Percentiles rank a stretch among this genome's conserved stretches.
These are phyloP conservation scores for Teratosphaeria destructans DNA, from an alignment of 2,329 filamentous ascomycete species.

Conservation along the genomic window DNA sequence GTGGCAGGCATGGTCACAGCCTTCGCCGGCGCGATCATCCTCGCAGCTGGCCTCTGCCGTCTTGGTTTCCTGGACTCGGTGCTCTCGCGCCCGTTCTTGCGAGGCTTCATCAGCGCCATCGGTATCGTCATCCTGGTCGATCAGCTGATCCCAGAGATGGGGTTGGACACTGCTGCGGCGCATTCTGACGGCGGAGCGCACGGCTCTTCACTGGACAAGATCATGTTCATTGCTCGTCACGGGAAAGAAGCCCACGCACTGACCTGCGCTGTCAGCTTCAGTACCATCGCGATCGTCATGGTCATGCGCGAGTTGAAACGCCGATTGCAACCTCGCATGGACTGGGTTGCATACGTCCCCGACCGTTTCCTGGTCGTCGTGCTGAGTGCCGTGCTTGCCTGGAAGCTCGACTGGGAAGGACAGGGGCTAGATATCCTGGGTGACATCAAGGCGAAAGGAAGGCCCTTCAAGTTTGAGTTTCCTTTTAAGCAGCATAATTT, in stretches of 20 bases:
- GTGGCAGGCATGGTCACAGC: constrained; percentile 83
- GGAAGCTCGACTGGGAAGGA: constrained; percentile 64
- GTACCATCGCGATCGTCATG: constrained; percentile 83
- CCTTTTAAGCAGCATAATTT: constrained; percentile 70
- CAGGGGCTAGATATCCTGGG: constrained; percentile 77
- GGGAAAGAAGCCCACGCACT: constrained; percentile 56
- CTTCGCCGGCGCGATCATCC: constrained; percentile 76
- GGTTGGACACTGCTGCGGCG: constrained; percentile 57
- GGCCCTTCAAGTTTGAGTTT: constrained; percentile 70
- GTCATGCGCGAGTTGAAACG: constrained; percentile 71
- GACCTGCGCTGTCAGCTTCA: constrained; percentile 65
- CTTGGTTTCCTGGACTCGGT: constrained; percentile 92
- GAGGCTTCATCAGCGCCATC: constrained; percentile 95
- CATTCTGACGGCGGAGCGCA: constrained; percentile 57
- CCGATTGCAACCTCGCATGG: constrained; percentile 66
- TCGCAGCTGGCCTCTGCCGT: constrained; percentile 74
- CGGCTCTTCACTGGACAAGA: constrained; percentile 76
- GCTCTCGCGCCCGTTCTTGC: constrained; percentile 78
- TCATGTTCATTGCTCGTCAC: constrained; percentile 66
- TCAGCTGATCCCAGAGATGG: constrained; percentile 84
- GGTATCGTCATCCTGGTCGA: constrained; percentile 94
- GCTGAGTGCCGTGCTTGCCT: constrained; percentile 69
- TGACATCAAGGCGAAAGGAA: constrained; percentile 60
- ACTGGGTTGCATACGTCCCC: constrained; percentile 74
- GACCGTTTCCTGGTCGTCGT: constrained; percentile 88